Evolutionary conservation across 2,329 filamentous ascomycete species (phyloP).

Genomic region (Alternaria sp.): DNA sequence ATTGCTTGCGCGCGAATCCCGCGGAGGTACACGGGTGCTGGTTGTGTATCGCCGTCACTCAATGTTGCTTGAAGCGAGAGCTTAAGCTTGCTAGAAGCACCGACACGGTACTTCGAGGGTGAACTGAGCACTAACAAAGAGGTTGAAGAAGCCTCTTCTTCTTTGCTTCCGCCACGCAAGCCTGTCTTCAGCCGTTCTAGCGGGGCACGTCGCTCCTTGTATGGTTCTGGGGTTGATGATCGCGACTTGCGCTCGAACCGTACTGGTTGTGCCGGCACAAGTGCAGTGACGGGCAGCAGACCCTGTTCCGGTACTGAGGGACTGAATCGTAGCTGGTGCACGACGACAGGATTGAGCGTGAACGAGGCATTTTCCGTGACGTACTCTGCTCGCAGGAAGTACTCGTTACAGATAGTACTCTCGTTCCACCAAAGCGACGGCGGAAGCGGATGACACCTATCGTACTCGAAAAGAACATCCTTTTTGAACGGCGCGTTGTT

Average conservation of each 20-base stretch:
- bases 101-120: constrained; percentile 24
- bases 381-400: constrained; percentile 31
- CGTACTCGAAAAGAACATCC: constrained; percentile 22
- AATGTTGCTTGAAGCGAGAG: constrained; percentile 23
- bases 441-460: constrained; percentile 26
- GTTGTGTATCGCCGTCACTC: constrained; percentile 8
- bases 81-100: constrained; percentile 20
- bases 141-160: constrained; percentile 19
- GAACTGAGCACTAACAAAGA: constrained; percentile 25
- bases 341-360: constrained; percentile 25
- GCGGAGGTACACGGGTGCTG: constrained; percentile 28
- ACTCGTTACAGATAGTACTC: constrained; percentile 27
- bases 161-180: constrained; percentile 15
- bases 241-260: constrained; percentile 24
- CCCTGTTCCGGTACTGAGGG: constrained; percentile 25
- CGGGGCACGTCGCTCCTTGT: constrained; percentile 12
- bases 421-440: constrained; percentile 31
- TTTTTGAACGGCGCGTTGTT: constrained; percentile 16
- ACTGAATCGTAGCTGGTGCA: constrained; percentile 29
- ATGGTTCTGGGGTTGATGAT: constrained; percentile 18
- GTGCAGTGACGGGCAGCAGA: not conserved
- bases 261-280: constrained; percentile 18
- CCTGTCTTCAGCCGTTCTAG: constrained; percentile 19
- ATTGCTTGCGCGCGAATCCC: constrained; percentile 30
- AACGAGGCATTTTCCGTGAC: constrained; percentile 24